Evolutionary conservation across 331 rosid genomes (phyloP).

Genomic region (Rhamnella rubrinervis): DNA sequence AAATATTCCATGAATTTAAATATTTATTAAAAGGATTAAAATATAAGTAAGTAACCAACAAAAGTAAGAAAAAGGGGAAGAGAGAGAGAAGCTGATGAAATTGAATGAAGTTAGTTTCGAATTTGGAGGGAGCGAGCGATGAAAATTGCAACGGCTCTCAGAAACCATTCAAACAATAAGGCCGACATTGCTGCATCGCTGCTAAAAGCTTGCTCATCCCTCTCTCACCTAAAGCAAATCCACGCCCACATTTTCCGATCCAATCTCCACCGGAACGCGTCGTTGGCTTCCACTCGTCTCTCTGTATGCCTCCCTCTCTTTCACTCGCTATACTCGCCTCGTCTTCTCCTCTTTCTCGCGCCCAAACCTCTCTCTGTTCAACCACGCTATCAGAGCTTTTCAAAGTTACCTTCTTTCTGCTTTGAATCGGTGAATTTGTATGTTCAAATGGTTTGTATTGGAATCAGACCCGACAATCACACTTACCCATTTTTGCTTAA

Average conservation of each 20-base stretch:
- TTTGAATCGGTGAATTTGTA: slow-evolving; percentile 1
- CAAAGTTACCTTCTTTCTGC: slow-evolving; percentile 6
- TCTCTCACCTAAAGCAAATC: slow-evolving; percentile 19
- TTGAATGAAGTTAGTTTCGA: background rate
- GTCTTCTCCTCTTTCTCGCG: slow-evolving; percentile 20
- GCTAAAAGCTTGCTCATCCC: slow-evolving; percentile 21
- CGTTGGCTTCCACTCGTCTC: slow-evolving; percentile 28
- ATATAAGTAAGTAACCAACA: background rate
- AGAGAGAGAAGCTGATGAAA: background rate
- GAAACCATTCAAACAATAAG: slow-evolving; percentile 16
- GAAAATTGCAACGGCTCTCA: background rate
- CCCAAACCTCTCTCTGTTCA: slow-evolving; percentile 25
- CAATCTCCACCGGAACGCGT: slow-evolving; percentile 29
- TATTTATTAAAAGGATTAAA: too few relatives aligned
- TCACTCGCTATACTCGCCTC: slow-evolving; percentile 10
- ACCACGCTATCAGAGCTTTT: slow-evolving; percentile 25
- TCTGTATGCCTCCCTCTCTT: slow-evolving; percentile 20
- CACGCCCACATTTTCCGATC: slow-evolving; percentile 24
- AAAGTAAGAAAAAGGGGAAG: background rate
- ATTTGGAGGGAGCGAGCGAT: background rate
- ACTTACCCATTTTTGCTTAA: slow-evolving; percentile 21
- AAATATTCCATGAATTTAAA: too few relatives aligned
- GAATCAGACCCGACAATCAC: slow-evolving; percentile 21
- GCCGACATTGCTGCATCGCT: slow-evolving; percentile 25
- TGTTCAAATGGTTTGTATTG: slow-evolving; percentile 8